These are phyloP conservation scores for Russula olivacea DNA, from an alignment of 768 basidiomycete genomes.

Conservation along the genomic window DNA sequence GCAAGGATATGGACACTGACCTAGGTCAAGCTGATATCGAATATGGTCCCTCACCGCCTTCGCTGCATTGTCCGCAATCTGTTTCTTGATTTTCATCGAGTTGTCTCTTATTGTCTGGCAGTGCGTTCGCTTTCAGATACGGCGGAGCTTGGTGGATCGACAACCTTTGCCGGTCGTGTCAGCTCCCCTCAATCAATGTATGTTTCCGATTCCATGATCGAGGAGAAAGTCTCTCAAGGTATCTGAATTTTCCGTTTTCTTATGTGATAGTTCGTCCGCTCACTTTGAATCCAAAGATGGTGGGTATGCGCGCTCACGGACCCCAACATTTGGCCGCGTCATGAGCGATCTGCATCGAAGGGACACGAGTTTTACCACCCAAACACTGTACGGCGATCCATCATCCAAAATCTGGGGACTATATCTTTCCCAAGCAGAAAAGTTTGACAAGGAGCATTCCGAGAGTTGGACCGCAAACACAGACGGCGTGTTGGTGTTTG, in stretches of 20 bases:
- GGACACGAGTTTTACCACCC: neutral
- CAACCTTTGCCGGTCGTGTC: neutral
- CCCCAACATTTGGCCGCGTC: neutral
- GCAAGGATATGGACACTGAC: slow-evolving; percentile 3
- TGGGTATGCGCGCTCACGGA: neutral
- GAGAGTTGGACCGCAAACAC: slow-evolving; percentile 24
- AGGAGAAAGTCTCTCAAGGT: slow-evolving; percentile 7
- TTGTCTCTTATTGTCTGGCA: neutral
- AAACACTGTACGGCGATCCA: neutral
- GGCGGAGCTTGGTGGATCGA: neutral
- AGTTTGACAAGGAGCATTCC: slow-evolving; percentile 17
- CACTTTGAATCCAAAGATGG: neutral
- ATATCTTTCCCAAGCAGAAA: slow-evolving; percentile 17
- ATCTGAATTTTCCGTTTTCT: neutral
- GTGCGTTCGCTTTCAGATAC: neutral
- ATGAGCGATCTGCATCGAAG: neutral
- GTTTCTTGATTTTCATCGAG: neutral
- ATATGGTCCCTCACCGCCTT: neutral
- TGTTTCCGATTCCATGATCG: neutral
- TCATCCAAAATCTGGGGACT: slow-evolving; percentile 20
- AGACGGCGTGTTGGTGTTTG: slow-evolving; percentile 22
- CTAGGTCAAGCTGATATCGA: neutral
- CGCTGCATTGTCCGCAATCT: neutral
- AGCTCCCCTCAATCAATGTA: neutral
- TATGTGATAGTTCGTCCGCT: neutral